phyloP scores from a whole-genome alignment of 176 grass and related monocot species.

The Oryza coarctata region DNA sequence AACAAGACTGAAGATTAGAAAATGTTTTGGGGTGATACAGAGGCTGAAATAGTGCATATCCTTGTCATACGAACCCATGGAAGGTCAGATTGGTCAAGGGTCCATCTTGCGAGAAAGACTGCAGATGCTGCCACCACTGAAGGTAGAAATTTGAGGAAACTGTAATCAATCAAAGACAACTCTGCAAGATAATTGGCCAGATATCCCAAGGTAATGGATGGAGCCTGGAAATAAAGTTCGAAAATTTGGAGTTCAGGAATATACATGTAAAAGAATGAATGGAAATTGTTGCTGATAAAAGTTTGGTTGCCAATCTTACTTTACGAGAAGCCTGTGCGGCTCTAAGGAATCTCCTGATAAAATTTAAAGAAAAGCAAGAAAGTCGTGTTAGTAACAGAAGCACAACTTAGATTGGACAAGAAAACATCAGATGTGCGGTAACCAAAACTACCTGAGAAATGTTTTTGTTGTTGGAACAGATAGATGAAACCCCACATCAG shows the following conservation, averaged over 20 bases:
- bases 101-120: slow-evolving; percentile 87
- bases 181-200: slow-evolving; percentile 84
- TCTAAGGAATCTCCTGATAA: slow-evolving; percentile 85
- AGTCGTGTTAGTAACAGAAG: slow-evolving; percentile 19
- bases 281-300: slow-evolving; percentile 20
- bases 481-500: slow-evolving; percentile 61
- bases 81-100: slow-evolving; percentile 64
- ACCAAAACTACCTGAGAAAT: slow-evolving; percentile 70
- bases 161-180: slow-evolving; percentile 61
- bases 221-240: slow-evolving; percentile 46
- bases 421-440: slow-evolving; percentile 22
- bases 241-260: slow-evolving; percentile 17
- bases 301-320: slow-evolving; percentile 48
- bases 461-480: slow-evolving; percentile 78
- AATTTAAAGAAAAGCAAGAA: slow-evolving; percentile 28
- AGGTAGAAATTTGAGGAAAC: slow-evolving; percentile 81
- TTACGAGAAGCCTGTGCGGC: slow-evolving; percentile 63
- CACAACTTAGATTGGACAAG: slow-evolving; percentile 12
- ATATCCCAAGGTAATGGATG: slow-evolving; percentile 44
- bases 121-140: slow-evolving; percentile 79
- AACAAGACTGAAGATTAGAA: slow-evolving; percentile 9
- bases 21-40: background rate
- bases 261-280: slow-evolving; percentile 16
- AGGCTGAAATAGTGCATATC: background rate
- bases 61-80: slow-evolving; percentile 66